Evolutionary conservation across 2,329 filamentous ascomycete genomes (phyloP).

Genomic region (Alternaria burnsii): DNA sequence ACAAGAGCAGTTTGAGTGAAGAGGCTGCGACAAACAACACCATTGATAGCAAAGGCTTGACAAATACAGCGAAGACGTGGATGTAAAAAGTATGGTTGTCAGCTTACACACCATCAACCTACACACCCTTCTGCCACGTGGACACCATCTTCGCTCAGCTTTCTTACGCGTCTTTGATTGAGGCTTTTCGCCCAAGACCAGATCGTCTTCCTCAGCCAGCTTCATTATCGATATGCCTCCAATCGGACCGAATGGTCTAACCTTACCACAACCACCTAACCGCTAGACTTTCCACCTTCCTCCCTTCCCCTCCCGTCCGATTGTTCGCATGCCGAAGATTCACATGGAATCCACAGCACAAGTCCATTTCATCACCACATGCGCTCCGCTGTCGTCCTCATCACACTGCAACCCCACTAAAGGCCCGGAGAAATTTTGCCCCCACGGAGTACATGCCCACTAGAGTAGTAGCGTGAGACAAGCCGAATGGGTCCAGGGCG

Average conservation of each 20-base stretch:
- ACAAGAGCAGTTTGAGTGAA: not conserved
- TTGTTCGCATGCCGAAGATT: not conserved
- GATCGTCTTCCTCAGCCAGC: not conserved
- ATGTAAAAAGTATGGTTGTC: not conserved
- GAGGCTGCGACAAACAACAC: not conserved
- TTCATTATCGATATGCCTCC: not conserved
- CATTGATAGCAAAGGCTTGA: not conserved
- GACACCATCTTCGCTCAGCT: not conserved
- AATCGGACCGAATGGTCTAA: not conserved
- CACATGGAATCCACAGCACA: not conserved
- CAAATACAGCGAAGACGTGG: not conserved
- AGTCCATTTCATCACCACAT: not conserved
- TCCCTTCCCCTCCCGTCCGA: not conserved
- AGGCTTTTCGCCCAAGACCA: not conserved
- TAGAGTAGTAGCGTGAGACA: not conserved
- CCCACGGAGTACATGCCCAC: not conserved
- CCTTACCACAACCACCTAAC: not conserved
- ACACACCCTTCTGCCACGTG: not conserved
- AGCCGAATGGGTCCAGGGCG: not conserved
- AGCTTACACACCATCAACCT: not conserved
- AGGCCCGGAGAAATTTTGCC: slow-evolving; percentile 1
- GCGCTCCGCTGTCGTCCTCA: not conserved
- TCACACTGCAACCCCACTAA: not conserved
- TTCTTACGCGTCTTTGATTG: not conserved
- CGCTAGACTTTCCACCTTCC: not conserved